Evolutionary conservation across 352 stramenopile genomes (phyloP), one percentile per base, ranked within the genome.

Genomic region (Phytophthora pluvialis): DNA sequence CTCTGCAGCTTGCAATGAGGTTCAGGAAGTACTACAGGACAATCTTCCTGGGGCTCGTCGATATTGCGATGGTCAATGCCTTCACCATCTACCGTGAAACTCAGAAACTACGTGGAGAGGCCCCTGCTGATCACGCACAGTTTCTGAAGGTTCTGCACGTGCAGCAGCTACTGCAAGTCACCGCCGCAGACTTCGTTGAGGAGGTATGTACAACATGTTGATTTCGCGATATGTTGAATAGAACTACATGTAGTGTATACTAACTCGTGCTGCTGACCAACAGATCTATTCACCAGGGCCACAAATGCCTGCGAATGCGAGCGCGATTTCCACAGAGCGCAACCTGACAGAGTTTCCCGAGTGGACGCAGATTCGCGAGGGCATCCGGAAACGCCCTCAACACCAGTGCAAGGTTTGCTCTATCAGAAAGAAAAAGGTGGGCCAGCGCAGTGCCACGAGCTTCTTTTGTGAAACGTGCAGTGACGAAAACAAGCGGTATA

Each of bases 381-480:
- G 29, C 3, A 10, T 64, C 18, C 36, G 55, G 2, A 55, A 63
- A 12, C 55, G 26, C 1, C 55, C 55, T 4, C 55, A 55, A 15
- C 55, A 55, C 13, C 55, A 55, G 26, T 63, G 44, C n/a, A 63
- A 62, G 32, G 43, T 62, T 11, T 62, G 54, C 25, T 54, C 42
- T 0, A 50, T 60, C 5, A 6, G 28, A 4, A 60, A 50, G 28
- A 15, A 40, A n/a, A 43, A 32, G 40, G 16, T 51, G 1, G 45
- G 55, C 15, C 8, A 64, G 35, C 55, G 55, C 11, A 56, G 55
- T 10, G 44, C 55, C 6, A 56, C 55, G 0, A 1, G 44, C 3
- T 64, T 64, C 15, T 56, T 35, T 18, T 64, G 45, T 46, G 44
- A 54, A 3, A 7, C 44, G 2, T 55, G 44, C 55, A 63, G 55